Evolutionary conservation across 768 basidiomycete genomes (phyloP), one percentile per base, ranked within the genome.

Genomic region (Trametes cingulata): DNA sequence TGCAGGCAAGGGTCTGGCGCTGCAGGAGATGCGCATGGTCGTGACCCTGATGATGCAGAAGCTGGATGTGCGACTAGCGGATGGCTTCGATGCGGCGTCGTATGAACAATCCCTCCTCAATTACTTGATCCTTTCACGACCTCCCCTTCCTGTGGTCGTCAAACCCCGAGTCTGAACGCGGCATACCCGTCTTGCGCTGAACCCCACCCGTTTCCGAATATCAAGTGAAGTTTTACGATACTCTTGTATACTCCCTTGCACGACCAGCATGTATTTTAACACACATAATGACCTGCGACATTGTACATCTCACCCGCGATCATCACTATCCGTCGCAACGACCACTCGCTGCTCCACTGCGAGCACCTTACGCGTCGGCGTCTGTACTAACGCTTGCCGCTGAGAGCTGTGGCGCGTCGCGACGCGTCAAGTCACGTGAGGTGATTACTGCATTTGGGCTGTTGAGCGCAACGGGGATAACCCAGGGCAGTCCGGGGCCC

Each of bases 1-100:
- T 61, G 77, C 75, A 4, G 83, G 83, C 20, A 78, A 75, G 63
- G 63, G 77, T 67, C 69, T 80, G 14, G 80, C 80, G 36, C 65
- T 74, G 61, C 69, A 69, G 51, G 76, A 78, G 64, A 62, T 77
- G 67, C 72, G 72, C 35, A 67, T 67, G 42, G 65, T 76, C 29
- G 41, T 75, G 14, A 64, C 68, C 25, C 45, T 69, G 22, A 53
- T 76, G 37, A 53, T 76, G 58, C 68, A 68, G 60, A 55, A 24
- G 42, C 52, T 71, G 29, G 64, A 69, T 2, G 2, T 71, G 54
- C 58, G 64, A 12, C 42, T 66, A 45, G 55, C 48, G 40, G 55
- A 52, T 25, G 55, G 58, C 6, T 64, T 60, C 20, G 54, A 60
- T 20, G 27, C 58, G 12, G 49, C 43, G 2, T 9, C 45, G 9